Evolutionary conservation across 129 eudicot genomes (phyloP), one percentile per base, ranked within the genome.

Genomic region (Gnaphalium uliginosum): DNA sequence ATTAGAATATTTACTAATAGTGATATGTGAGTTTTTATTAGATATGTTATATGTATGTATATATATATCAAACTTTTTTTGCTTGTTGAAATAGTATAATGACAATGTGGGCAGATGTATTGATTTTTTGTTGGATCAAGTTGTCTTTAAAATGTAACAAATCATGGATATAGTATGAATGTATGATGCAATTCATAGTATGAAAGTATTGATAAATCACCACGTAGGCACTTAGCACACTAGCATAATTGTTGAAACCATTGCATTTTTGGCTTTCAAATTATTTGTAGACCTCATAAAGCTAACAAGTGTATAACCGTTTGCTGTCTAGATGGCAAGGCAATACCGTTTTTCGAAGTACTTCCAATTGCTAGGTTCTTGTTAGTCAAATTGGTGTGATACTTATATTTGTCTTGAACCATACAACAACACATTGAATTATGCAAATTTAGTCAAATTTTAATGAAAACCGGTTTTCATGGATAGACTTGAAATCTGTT

Each of bases 21-120:
- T n/a, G 50, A 33, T 33, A 35, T 66, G 46, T n/a, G 50, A 32
- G 23, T 32, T 66, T 21, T 8, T 8, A 35, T 11, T 8, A 19
- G 11, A 32, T 37, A 66, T 35, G 8, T 66, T 8, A 37, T 37
- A 37, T 37, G 46, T 37, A 37, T 37, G 13, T 37, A 37, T 37
- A 37, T 37, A 37, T 37, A 27, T n/a, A 33, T 33, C 7, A 33
- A 6, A n/a, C 70, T 18, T 8, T n/a, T 8, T 33, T 66, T 14
- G 61, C 9, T 33, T 66, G n/a, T 66, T 66, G 46, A 25, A 66
- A 11, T n/a, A 8, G 48, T 19, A 35, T 35, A n/a, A 30, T 33
- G 71, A 66, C 71, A 35, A 66, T 23, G 46, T 19, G 48, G 71
- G 53, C 48, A 66, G 37, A 50, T 70, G 25, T n/a, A 41, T 26